These are phyloP conservation scores for Pleurotus tuoliensis DNA, from an alignment of 768 basidiomycete genomes.

Conservation along the genomic window DNA sequence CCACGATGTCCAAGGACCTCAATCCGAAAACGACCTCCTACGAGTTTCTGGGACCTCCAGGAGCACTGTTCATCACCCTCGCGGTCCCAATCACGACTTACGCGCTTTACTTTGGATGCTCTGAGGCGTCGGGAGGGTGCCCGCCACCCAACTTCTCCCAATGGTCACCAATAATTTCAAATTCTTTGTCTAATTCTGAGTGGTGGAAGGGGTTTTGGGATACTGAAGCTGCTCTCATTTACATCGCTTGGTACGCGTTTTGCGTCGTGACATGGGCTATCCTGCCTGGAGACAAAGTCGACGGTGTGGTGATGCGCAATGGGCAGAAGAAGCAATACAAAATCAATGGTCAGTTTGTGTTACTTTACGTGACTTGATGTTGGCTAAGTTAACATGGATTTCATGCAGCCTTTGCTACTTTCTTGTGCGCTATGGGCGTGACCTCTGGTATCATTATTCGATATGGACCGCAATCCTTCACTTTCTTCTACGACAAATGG, in stretches of 20 bases:
- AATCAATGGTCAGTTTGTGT: slow-evolving; percentile 74
- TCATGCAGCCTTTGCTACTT: slow-evolving; percentile 80
- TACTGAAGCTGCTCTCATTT: slow-evolving; percentile 67
- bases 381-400: slow-evolving; percentile 1
- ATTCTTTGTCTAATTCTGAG: slow-evolving; percentile 39
- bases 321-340: slow-evolving; percentile 83
- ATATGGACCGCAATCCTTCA: slow-evolving; percentile 76
- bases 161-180: slow-evolving; percentile 36
- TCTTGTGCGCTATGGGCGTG: slow-evolving; percentile 77
- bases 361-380: background rate
- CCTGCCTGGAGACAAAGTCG: slow-evolving; percentile 69
- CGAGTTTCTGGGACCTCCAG: slow-evolving; percentile 82
- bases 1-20: slow-evolving; percentile 21
- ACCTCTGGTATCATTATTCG: slow-evolving; percentile 65
- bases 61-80: slow-evolving; percentile 66
- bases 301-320: slow-evolving; percentile 68
- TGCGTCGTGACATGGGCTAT: slow-evolving; percentile 77
- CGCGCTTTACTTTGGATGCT: slow-evolving; percentile 73
- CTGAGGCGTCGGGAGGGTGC: slow-evolving; percentile 66
- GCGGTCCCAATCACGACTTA: slow-evolving; percentile 72
- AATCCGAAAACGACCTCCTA: slow-evolving; percentile 72
- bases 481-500: slow-evolving; percentile 91
- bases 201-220: slow-evolving; percentile 87
- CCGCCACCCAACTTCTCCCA: slow-evolving; percentile 44
- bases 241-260: slow-evolving; percentile 90